Base-by-base conservation (phyloP, 306 rosid species). In the Vachellia pachyceras region DNA sequence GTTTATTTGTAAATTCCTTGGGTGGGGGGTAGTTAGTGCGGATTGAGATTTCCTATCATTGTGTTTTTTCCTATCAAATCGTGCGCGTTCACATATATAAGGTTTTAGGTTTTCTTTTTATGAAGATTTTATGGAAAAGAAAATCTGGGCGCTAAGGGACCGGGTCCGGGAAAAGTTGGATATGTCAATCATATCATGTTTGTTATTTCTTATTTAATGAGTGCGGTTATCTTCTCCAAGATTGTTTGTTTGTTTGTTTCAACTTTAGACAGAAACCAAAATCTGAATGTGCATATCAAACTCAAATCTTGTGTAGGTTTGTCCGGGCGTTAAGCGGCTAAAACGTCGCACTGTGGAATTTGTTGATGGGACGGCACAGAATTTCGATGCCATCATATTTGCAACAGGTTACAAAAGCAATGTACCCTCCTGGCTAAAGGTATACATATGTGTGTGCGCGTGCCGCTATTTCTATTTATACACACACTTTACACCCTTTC, bases 351-450 rank as follows among this genome's bases (percentile, higher is more conserved):
- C 90, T 0, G 93, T 89, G 73, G 99, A 96, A 66, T 96, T 96
- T 72, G 79, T 86, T 5, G 86, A 96, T 83, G 99, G 94, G 79
- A 83, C 55, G 77, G 63, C 77, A 20, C 94, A 94, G 77, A 86
- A 81, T 69, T 96, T 89, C 78, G 98, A 94, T 87, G 96, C 91
- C 82, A 89, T 96, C 80, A 87, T 96, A 54, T 84, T 96, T 47
- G 99, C 99, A 75, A 96, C 99, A 12, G 99, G 99, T 63, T 96
- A 96, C 87, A 96, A 88, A 94, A 96, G 99, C 86, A 96, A 93
- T 82, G 99, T 96, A 7, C 99, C 97, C 81, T 81, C 85, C 80
- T 96, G 99, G 99, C 98, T 96, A 69, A 91, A 92, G 99, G 99
- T 93, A 84, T 55, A 58, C 46, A 33, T 29, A 29, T 29, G 33